A percentile compares a stretch with the other conserved stretches of the same genome.
These are phyloP conservation scores for Emydomyces testavorans DNA, from an alignment of 2,329 filamentous ascomycete species.

Conservation along the genomic window DNA sequence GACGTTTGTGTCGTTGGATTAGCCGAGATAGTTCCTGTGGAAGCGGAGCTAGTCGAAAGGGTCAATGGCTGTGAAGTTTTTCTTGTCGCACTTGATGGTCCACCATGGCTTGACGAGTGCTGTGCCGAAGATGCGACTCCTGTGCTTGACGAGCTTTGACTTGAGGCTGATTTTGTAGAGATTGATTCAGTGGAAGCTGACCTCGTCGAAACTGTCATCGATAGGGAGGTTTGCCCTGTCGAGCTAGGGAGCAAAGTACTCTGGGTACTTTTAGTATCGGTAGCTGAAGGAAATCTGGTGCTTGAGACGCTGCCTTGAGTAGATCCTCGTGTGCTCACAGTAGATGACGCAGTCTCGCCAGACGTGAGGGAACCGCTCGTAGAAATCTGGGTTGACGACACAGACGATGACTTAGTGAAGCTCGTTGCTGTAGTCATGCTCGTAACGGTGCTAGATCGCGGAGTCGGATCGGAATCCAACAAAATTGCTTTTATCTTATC, in stretches of 20 bases:
- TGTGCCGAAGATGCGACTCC: neutral
- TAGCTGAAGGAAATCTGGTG: constrained; percentile 1
- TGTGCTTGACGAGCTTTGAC: too few species aligned
- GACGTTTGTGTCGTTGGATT: neutral
- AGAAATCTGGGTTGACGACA: constrained; percentile 1
- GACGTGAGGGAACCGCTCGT: neutral
- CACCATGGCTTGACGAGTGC: neutral
- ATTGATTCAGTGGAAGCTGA: neutral
- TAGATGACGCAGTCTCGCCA: neutral
- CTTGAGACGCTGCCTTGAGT: neutral
- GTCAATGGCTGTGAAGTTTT: neutral
- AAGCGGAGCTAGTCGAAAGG: neutral
- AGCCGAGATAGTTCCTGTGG: neutral
- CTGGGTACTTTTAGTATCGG: constrained; percentile 12
- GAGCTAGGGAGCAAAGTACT: constrained; percentile 7
- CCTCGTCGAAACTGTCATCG: neutral
- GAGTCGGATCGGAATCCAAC: constrained; percentile 16
- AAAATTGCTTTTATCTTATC: constrained; percentile 17
- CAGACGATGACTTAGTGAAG: constrained; percentile 6
- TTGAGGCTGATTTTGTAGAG: neutral
- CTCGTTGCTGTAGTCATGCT: constrained; percentile 10
- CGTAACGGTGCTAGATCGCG: constrained; percentile 18
- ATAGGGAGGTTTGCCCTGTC: neutral
- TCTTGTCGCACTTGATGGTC: neutral
- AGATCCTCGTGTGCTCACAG: constrained; percentile 1